Conservation (phyloP, 306 rosid species). For the Trichosanthes cucumerina region DNA sequence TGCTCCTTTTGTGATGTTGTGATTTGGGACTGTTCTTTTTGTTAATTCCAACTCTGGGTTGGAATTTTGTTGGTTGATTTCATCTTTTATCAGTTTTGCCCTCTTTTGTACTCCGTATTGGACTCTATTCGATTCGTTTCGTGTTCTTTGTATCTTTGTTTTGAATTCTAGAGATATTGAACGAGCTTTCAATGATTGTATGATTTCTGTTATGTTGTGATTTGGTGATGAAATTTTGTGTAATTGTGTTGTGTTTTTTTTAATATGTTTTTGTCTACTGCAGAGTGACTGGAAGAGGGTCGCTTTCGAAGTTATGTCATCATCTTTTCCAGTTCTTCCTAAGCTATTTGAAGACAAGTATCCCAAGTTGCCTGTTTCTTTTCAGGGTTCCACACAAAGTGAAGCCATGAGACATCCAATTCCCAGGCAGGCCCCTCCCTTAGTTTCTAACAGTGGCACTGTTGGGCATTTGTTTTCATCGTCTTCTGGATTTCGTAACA, state of each 20-base stretch:
- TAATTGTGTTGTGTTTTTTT: background rate
- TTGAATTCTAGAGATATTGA: background rate
- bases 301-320: conserved; percentile 28
- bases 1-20: background rate
- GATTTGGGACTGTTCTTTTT: background rate
- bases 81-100: background rate
- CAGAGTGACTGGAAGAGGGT: conserved; percentile 20
- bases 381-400: conserved; percentile 34
- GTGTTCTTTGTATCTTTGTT: background rate
- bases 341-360: conserved; percentile 26
- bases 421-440: conserved; percentile 30
- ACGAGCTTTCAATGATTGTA: conserved; percentile 4
- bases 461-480: conserved; percentile 32
- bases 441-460: conserved; percentile 27
- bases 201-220: background rate
- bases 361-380: conserved; percentile 36
- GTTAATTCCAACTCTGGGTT: background rate
- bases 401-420: conserved; percentile 25
- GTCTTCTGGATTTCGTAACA: conserved; percentile 24
- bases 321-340: conserved; percentile 43
- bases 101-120: background rate
- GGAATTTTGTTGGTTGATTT: background rate
- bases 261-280: conserved; percentile 10
- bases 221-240: background rate
- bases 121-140: background rate